Evolutionary conservation across 345 rosid genomes (phyloP).

Genomic region (Combretum micranthum): DNA sequence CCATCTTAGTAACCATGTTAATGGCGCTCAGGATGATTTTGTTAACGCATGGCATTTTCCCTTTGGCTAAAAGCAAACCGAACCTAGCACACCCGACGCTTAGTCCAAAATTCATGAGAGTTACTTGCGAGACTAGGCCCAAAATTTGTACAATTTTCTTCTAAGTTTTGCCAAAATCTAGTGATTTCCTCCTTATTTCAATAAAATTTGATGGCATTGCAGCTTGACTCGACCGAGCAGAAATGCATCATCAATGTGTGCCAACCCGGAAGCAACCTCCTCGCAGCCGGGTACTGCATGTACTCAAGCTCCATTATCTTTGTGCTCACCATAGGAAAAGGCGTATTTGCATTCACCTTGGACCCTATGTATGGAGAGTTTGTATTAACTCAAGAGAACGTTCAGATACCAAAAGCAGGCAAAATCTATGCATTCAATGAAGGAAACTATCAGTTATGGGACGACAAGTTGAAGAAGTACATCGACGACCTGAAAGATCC

Average conservation of each 20-base stretch:
- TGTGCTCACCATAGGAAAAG: slow-evolving; percentile 71
- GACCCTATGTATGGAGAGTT: slow-evolving; percentile 97
- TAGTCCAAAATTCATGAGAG: no score
- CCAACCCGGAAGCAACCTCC: slow-evolving; percentile 87
- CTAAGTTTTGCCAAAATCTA: not conserved
- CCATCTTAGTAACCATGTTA: no score
- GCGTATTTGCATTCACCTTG: slow-evolving; percentile 74
- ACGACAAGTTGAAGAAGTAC: slow-evolving; percentile 83
- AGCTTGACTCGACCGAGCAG: slow-evolving; percentile 54
- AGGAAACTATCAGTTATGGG: slow-evolving; percentile 95
- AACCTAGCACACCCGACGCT: no score
- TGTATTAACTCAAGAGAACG: slow-evolving; percentile 77
- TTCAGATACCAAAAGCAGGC: slow-evolving; percentile 78
- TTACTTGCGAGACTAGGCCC: no score
- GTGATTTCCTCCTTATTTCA: not conserved
- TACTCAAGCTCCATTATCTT: slow-evolving; percentile 91
- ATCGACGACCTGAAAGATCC: slow-evolving; percentile 90
- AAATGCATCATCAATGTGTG: slow-evolving; percentile 80
- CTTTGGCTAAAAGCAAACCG: no score
- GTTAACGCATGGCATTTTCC: no score
- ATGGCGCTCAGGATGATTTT: no score
- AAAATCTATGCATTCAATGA: slow-evolving; percentile 86
- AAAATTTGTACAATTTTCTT: no score
- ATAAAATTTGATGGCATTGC: slow-evolving; percentile 7
- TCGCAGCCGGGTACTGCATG: slow-evolving; percentile 96